Base-by-base conservation (phyloP, 2,329 filamentous ascomycete species). In the Xylaria sp. region DNA sequence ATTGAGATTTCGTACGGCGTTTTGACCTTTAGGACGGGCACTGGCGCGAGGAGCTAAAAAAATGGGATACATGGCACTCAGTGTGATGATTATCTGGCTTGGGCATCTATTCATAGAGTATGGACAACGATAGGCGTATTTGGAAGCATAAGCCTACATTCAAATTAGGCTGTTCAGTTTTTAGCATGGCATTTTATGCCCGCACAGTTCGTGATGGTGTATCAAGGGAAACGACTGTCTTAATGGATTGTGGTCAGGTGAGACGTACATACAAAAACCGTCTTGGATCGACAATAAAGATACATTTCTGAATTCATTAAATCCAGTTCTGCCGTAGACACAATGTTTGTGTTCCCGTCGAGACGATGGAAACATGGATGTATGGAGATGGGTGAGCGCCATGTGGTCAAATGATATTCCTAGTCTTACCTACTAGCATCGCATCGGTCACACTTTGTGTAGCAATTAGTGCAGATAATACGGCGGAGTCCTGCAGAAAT, bases 41-140 rank as follows among this genome's bases (percentile, higher is more conserved):
- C 42, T 36, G 65, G 45, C 58, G 33, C 56, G 65, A 61, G 65
- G 65, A 58, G 57, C 61, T 54, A 65, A 58, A 67, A 67, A 63
- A 42, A 20, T 22, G 56, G 65, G 61, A 65, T 57, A 67, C 51
- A 67, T 39, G 51, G 45, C 62, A 67, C 51, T 20, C 39, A 60
- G 55, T 65, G 39, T 39, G 61, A 49, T 42, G 61, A 58, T 51
- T 54, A 31, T 56, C 54, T 58, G 51, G 45, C 47, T 31, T 50
- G 47, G 65, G 45, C 38, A 44, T 31, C 36, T 38, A 57, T 58
- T 67, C 50, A 64, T 65, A 67, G 65, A 67, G 25, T 29, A 65
- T 49, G 58, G 57, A 51, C 44, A 63, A 60, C 36, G 54, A 25
- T 11, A 59, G 65, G 50, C 60, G 60, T 39, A 57, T 64, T 49